Base-by-base conservation (phyloP, 768 basidiomycete genomes). In the Russula sp. region DNA sequence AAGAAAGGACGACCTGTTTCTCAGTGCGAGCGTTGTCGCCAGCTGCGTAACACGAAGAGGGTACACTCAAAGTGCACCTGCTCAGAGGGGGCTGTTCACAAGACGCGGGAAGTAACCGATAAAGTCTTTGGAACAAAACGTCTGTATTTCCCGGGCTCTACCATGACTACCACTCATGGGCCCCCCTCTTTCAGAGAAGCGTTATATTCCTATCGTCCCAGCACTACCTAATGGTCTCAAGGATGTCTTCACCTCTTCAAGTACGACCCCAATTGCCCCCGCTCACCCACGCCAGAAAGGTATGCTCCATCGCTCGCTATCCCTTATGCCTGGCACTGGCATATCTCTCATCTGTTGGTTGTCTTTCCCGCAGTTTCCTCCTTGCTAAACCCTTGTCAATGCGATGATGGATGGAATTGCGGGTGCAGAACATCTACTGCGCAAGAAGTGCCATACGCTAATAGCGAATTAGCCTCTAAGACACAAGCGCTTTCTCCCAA, bases 61-160 rank as follows among this genome's bases (percentile, higher is more conserved):
- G 54, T 67, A 18, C 66, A 67, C 49, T 67, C 66, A 7, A 67
- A 67, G n/a, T 67, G 66, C 38, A 67, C 66, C 16, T 67, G 66
- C 48, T 58, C 64, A 7, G 66, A 67, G 0, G 60, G 57, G 14
- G 39, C 60, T 9, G 5, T 54, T 4, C 11, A 52, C 25, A 59
- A 48, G 34, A 29, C 57, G 1, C 59, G 64, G 14, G 60, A 65
- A 32, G 48, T 34, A 16, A 58, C 59, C 6, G 66, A 66, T 32
- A 65, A 59, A 18, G 64, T 58, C 1, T 66, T 67, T 16, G 66
- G 66, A 53, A 65, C 66, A n/a, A 67, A 67, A 48, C 66, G 66
- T 67, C 38, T 6, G 64, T 41, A n/a, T 38, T 52, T 41, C 13
- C 32, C 43, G 49, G 35, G 20, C 41, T 51, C 16, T 11, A 9